Conservation (phyloP, 2,329 filamentous ascomycete genomes). For the Verticillium klebahnii region DNA sequence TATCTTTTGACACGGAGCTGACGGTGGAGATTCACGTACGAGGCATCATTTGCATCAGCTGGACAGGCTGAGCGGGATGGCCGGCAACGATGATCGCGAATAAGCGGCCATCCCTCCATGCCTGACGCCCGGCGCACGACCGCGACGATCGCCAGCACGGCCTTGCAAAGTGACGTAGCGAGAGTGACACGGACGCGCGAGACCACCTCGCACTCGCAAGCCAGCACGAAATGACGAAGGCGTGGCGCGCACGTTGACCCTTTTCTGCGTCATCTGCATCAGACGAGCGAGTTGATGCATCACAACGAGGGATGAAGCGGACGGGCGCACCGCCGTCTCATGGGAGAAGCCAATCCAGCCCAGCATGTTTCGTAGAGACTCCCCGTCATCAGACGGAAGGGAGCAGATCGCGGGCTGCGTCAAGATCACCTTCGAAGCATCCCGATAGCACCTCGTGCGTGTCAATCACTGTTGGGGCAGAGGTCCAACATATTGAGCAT, state of each 20-base stretch:
- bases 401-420: neutral
- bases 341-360: neutral
- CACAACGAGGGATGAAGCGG: neutral
- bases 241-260: neutral
- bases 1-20: no score
- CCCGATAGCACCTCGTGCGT: neutral
- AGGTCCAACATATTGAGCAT: neutral
- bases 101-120: no score
- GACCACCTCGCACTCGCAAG: neutral
- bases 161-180: neutral
- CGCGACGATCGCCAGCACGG: neutral
- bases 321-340: neutral
- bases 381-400: neutral
- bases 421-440: neutral
- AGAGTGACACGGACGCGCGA: neutral
- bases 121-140: neutral
- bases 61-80: no score
- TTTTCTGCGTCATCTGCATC: neutral
- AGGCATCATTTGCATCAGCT: no score
- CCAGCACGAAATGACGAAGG: neutral
- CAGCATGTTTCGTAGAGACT: neutral
- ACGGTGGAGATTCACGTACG: no score
- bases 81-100: no score
- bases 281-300: neutral
- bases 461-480: neutral